phyloP scores from a whole-genome alignment of 2,329 filamentous ascomycete genomes.

The Niveomyces coronatus region DNA sequence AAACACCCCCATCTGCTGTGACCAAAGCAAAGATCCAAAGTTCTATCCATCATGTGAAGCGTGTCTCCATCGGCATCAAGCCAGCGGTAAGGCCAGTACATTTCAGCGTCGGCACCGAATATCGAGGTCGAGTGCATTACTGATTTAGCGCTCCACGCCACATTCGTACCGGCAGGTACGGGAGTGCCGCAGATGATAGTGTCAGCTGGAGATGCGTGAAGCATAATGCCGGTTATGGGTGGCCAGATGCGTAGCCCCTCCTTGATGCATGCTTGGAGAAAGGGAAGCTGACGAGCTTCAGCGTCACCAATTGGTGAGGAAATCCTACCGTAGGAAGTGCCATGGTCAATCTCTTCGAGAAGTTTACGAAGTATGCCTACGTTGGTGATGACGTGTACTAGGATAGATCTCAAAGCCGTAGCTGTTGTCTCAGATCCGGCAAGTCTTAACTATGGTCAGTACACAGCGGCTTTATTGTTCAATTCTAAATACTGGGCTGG shows the following conservation, averaged over 20 bases:
- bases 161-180: slow-evolving; percentile 13
- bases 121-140: slow-evolving; percentile 15
- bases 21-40: slow-evolving; percentile 20
- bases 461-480: no score
- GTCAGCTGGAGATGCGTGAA: no score
- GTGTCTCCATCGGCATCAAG: slow-evolving; percentile 17
- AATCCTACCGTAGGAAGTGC: slow-evolving; percentile 16
- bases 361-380: slow-evolving; percentile 36
- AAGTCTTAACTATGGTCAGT: no score
- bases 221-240: slow-evolving; percentile 31
- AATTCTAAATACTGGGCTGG: no score
- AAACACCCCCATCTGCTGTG: slow-evolving; percentile 19
- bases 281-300: slow-evolving; percentile 30
- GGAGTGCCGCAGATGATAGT: slow-evolving; percentile 10
- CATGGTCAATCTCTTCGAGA: slow-evolving; percentile 35
- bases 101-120: slow-evolving; percentile 16
- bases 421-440: slow-evolving; percentile 29
- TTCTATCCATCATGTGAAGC: slow-evolving; percentile 18
- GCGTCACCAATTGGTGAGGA: slow-evolving; percentile 21
- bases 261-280: slow-evolving; percentile 39
- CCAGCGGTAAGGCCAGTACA: slow-evolving; percentile 16
- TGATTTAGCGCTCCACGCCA: slow-evolving; percentile 16
- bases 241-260: slow-evolving; percentile 38
- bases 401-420: slow-evolving; percentile 29
- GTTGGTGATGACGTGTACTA: slow-evolving; percentile 42